These are phyloP conservation scores for Cucurbita argyrosperma DNA, from an alignment of 306 rosid species.

Conservation along the genomic window DNA sequence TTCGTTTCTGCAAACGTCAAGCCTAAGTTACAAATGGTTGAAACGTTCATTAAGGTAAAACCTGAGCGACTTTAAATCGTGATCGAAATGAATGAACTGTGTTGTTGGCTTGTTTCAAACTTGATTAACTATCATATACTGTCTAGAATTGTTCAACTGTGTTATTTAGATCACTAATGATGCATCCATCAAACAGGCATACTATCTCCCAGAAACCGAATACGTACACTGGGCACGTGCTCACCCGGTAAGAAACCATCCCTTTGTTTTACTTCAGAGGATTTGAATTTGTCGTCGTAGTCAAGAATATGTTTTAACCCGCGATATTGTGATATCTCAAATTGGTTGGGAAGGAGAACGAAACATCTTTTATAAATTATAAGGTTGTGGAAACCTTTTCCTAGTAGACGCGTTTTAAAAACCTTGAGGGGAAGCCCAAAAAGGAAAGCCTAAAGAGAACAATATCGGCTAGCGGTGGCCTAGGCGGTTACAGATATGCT, in stretches of 20 bases:
- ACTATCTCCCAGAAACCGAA: slow-evolving; percentile 95
- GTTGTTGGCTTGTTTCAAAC: not conserved
- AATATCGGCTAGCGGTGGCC: too few relatives aligned
- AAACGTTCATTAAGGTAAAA: slow-evolving; percentile 84
- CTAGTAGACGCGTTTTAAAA: too few relatives aligned
- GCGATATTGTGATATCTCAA: too few relatives aligned
- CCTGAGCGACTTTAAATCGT: not conserved
- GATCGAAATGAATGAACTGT: not conserved
- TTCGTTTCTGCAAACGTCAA: slow-evolving; percentile 58
- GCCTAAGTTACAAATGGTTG: slow-evolving; percentile 76
- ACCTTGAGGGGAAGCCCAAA: too few relatives aligned
- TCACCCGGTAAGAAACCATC: slow-evolving; percentile 57
- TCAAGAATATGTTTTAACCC: not conserved
- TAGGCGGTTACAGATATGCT: too few relatives aligned
- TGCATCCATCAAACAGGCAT: slow-evolving; percentile 51
- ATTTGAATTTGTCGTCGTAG: too few relatives aligned
- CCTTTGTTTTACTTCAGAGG: not conserved
- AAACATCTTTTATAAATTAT: too few relatives aligned
- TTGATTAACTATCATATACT: not conserved
- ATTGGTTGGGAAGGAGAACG: too few relatives aligned
- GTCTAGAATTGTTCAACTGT: not conserved
- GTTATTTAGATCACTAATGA: not conserved
- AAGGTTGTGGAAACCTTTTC: too few relatives aligned
- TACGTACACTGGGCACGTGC: slow-evolving; percentile 85
- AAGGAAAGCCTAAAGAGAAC: too few relatives aligned